phyloP scores from a whole-genome alignment of 176 grass and related monocot genomes.

The Zea luxurians region DNA sequence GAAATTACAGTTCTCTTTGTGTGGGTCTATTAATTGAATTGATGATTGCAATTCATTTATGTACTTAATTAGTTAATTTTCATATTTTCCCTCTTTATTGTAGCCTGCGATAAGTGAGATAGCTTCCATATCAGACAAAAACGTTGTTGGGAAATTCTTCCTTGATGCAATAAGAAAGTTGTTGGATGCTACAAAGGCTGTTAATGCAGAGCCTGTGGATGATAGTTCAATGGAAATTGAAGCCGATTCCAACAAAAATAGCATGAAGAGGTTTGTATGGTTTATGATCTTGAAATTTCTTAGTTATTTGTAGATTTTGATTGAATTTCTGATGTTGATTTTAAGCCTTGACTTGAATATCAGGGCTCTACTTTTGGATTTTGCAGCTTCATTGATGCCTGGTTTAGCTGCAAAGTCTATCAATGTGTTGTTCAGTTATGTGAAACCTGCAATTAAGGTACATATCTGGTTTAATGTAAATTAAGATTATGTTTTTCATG shows the following conservation, averaged over 20 bases:
- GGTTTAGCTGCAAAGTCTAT: constrained; percentile 67
- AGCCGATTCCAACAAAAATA: constrained; percentile 41
- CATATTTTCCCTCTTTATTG: constrained; percentile 22
- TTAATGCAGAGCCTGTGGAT: constrained; percentile 58
- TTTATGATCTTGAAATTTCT: constrained; percentile 31
- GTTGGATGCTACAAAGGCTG: constrained; percentile 72
- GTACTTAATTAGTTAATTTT: constrained; percentile 6
- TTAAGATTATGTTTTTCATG: constrained; percentile 24
- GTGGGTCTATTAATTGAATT: constrained; percentile 1
- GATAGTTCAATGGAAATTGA: constrained; percentile 65
- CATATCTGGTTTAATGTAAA: constrained; percentile 26
- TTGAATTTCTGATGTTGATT: constrained; percentile 2
- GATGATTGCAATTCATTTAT: constrained; percentile 24
- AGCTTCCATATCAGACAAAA: constrained; percentile 82
- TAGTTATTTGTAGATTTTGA: constrained; percentile 26
- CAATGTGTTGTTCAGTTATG: constrained; percentile 72
- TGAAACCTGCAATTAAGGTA: constrained; percentile 94
- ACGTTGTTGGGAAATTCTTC: constrained; percentile 65
- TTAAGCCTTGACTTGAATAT: constrained; percentile 31
- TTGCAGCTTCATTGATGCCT: constrained; percentile 80
- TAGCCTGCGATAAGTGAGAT: constrained; percentile 78
- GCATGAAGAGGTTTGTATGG: constrained; percentile 49
- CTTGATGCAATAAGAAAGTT: constrained; percentile 62
- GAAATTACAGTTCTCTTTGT: background rate
- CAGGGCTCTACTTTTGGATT: constrained; percentile 85